Evolutionary conservation across 306 rosid genomes (phyloP), one percentile per base, ranked within the genome.

Genomic region (Casuarina glauca): DNA sequence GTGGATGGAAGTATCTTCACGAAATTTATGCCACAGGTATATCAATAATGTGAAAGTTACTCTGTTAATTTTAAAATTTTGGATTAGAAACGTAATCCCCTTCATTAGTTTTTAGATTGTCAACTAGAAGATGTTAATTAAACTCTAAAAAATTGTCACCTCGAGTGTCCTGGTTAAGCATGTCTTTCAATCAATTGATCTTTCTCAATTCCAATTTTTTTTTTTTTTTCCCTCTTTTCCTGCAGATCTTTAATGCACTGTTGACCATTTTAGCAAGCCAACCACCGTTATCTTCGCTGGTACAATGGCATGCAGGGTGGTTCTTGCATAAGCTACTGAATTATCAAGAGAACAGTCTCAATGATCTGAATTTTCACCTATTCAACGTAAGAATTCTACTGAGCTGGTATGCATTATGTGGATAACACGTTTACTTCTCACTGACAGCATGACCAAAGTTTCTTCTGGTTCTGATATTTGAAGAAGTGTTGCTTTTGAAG

Each of bases 281-380:
- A 81, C 86, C 90, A 72, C 83, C 92, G 61, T 81, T 84, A 79
- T 87, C 96, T 76, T 52, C 77, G 80, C 78, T 74, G 78, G 80
- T 79, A 66, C 83, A 75, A 73, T 91, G 93, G 96, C 93, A 93
- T 81, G 85, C 86, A 75, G 94, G 97, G 51, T 93, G 97, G 97
- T 91, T 89, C 82, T 80, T 93, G 83, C 87, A 51, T 84, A 91
- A 82, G 89, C 85, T 93, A 78, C 83, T 91, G 45, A 76, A 19
- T 78, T 77, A 67, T 78, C 77, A 82, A 58, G 84, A 80, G 76
- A 84, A 79, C 45, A 82, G 77, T 58, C 86, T 89, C 68, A 60
- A 57, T 62, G 74, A 71, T 41, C 83, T 84, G 76, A 85, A 86
- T 57, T 78, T 88, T 43, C 83, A 77, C 82, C 85, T 86, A 68